Base-by-base conservation (phyloP, 106 monocot species). In the Apostasia ramifera region DNA sequence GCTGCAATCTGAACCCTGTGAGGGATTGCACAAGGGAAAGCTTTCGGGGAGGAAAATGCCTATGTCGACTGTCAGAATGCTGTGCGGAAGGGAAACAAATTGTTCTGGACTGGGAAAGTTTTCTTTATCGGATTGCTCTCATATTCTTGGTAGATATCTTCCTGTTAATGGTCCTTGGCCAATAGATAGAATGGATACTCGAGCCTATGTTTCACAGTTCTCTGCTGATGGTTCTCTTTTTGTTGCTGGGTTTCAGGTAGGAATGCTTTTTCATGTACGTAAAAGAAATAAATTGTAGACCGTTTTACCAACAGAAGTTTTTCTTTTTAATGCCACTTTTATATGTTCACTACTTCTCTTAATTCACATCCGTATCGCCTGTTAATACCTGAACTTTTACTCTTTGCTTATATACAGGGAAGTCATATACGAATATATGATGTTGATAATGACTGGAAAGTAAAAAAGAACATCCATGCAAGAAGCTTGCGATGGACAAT, bases 161-260 rank as follows among this genome's bases (percentile, higher is more conserved):
- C 91, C 95, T 55, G 77, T 80, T 38, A 74, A 89, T 70, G 95
- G 95, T 6, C 95, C 91, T 1, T 85, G 81, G 71, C 54, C 14
- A 10, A 70, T 95, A n/a, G 91, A 95, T 62, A 73, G 47, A 43
- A 86, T 86, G 86, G 84, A 84, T 65, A 80, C 84, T 26, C 74
- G 88, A 60, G 91, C 86, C 66, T 95, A 95, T 77, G 80, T 95
- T 61, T 95, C 95, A 6, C 88, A 88, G 56, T 95, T 95, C 71
- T 95, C 95, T 66, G 65, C 71, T 44, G 95, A 95, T 74, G 95
- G 95, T 53, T 88, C 88, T 4, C 85, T 91, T 45, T 88, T 91
- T 68, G 55, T 95, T 67, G 83, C 91, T 44, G 95, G 83, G 41
- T 95, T 86, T 74, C 95, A 95, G 88, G 95, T 91, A 79, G 41